Percentiles rank a stretch among this genome's conserved stretches.
These are phyloP conservation scores for Wickerhamomyces bisporus DNA, from an alignment of 805 yeast genomes.

Conservation along the genomic window DNA sequence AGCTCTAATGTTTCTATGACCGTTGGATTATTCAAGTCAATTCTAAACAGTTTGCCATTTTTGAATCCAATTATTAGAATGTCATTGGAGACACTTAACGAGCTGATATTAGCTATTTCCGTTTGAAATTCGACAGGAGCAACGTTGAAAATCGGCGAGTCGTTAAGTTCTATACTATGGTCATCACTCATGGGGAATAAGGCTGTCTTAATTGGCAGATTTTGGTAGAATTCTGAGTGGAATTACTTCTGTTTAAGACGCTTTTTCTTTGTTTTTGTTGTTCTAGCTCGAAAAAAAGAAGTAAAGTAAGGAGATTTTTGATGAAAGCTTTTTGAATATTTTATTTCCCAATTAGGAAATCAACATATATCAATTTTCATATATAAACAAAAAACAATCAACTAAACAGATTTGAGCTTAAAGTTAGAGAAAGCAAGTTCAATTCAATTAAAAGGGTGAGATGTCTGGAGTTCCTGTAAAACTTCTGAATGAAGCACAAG, in stretches of 20 bases:
- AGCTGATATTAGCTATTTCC: slow-evolving; percentile 38
- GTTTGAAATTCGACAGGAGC: slow-evolving; percentile 50
- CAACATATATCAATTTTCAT: background rate
- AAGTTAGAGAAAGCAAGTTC: no score
- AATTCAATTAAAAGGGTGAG: no score
- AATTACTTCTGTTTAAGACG: no score
- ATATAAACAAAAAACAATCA: no score
- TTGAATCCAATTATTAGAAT: slow-evolving; percentile 49
- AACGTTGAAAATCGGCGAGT: slow-evolving; percentile 17
- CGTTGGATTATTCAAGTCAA: slow-evolving; percentile 62
- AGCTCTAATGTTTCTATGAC: slow-evolving; percentile 40
- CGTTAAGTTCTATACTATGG: slow-evolving; percentile 9
- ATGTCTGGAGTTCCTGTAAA: slow-evolving; percentile 74
- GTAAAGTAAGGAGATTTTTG: background rate
- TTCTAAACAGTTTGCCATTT: slow-evolving; percentile 52
- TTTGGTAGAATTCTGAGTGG: no score
- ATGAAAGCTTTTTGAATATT: background rate
- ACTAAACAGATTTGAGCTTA: no score
- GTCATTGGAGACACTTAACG: slow-evolving; percentile 52
- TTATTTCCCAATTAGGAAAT: slow-evolving; percentile 10
- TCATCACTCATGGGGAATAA: slow-evolving; percentile 6
- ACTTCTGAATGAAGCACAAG: slow-evolving; percentile 83
- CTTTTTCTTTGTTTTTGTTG: background rate
- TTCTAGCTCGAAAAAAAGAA: background rate
- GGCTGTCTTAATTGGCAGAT: no score